Percentiles rank a stretch among this genome's conserved stretches.
These are phyloP conservation scores for Irpex rosettiformis DNA, from an alignment of 1,284 basidiomycete species.

Conservation along the genomic window DNA sequence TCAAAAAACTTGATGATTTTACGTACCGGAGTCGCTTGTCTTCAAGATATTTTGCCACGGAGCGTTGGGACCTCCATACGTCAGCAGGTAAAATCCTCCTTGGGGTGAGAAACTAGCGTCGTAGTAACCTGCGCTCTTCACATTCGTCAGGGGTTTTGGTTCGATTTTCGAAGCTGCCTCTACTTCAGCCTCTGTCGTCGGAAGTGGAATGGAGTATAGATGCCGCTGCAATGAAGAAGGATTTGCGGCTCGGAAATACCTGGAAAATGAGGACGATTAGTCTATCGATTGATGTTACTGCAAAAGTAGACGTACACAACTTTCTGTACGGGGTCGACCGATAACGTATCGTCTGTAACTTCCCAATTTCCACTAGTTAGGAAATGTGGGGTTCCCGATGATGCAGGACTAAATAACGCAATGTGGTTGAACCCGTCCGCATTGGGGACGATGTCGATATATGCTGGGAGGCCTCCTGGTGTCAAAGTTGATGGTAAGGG, in stretches of 20 bases:
- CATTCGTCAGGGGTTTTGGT: slow-evolving; percentile 68
- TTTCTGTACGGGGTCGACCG: slow-evolving; percentile 64
- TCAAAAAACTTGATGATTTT: not conserved
- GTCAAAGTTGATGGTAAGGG: slow-evolving; percentile 47
- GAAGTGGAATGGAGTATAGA: slow-evolving; percentile 74
- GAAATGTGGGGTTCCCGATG: slow-evolving; percentile 68
- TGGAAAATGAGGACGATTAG: slow-evolving; percentile 30
- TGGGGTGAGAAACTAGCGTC: slow-evolving; percentile 75
- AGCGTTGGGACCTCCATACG: slow-evolving; percentile 78
- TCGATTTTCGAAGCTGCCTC: slow-evolving; percentile 17
- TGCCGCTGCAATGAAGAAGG: slow-evolving; percentile 83
- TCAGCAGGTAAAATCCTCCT: slow-evolving; percentile 82
- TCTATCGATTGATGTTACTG: no score
- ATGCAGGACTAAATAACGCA: slow-evolving; percentile 80
- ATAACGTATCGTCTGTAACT: slow-evolving; percentile 71
- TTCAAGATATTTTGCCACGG: slow-evolving; percentile 86
- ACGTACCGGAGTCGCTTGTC: slow-evolving; percentile 55
- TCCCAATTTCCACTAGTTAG: slow-evolving; percentile 91
- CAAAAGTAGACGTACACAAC: slow-evolving; percentile 57
- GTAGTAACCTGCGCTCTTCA: slow-evolving; percentile 58
- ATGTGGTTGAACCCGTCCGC: slow-evolving; percentile 84
- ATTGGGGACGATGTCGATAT: slow-evolving; percentile 85
- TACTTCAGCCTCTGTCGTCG: slow-evolving; percentile 31
- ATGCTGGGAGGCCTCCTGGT: slow-evolving; percentile 51
- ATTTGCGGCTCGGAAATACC: slow-evolving; percentile 87